phyloP scores from a whole-genome alignment of 176 grass and related monocot species.

The Oryza brachyantha region DNA sequence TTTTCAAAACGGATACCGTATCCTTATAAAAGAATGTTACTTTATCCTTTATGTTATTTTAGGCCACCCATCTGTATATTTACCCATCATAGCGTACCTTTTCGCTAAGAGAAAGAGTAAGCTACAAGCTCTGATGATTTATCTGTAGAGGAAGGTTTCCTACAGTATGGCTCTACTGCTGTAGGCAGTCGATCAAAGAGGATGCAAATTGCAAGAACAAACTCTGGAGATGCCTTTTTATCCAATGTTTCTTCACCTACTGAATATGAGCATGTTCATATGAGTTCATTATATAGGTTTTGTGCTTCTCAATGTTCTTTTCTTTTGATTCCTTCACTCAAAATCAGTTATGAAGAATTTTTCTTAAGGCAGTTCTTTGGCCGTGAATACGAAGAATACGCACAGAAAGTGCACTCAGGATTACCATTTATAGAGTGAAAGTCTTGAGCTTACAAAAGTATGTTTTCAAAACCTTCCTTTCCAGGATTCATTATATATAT shows the following conservation, averaged over 20 bases:
- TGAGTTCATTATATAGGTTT: not conserved
- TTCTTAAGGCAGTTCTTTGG: slow-evolving; percentile 98
- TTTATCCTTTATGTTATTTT: not conserved
- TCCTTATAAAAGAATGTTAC: slow-evolving; percentile 40
- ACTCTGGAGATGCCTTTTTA: not conserved
- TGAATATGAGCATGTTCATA: slow-evolving; percentile 13
- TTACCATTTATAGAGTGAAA: slow-evolving; percentile 87
- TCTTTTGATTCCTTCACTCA: slow-evolving; percentile 54
- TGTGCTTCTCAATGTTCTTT: slow-evolving; percentile 9
- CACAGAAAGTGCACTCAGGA: slow-evolving; percentile 66
- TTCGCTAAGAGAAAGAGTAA: not conserved
- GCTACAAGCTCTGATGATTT: not conserved
- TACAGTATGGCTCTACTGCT: not conserved
- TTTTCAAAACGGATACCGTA: slow-evolving; percentile 88
- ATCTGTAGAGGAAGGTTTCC: not conserved
- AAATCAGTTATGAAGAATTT: slow-evolving; percentile 85
- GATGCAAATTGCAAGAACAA: not conserved
- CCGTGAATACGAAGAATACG: slow-evolving; percentile 63
- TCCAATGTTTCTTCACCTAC: not conserved
- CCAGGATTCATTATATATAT: slow-evolving; percentile 10
- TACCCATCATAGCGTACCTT: not conserved
- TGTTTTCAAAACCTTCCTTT: not conserved
- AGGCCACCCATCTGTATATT: not conserved
- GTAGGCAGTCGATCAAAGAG: not conserved
- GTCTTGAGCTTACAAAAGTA: slow-evolving; percentile 37